Evolutionary conservation across 441 rosid species (phyloP).

Genomic region (Populus hybrid): DNA sequence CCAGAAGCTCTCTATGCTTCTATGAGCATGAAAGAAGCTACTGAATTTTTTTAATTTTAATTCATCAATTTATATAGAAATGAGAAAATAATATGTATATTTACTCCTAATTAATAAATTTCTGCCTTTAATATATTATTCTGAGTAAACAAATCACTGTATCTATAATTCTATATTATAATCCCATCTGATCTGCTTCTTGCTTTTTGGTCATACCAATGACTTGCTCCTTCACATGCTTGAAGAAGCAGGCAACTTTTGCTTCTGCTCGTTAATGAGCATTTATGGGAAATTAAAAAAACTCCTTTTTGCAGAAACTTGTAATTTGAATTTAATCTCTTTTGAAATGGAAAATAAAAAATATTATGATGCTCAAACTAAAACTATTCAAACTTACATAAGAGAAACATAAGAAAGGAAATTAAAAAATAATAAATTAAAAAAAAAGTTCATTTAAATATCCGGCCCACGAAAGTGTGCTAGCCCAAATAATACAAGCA

Average conservation of each 20-base stretch:
- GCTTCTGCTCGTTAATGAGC: neutral
- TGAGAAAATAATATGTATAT: neutral
- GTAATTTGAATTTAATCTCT: too few species aligned
- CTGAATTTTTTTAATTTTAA: neutral
- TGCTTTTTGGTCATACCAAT: neutral
- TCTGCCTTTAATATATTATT: neutral
- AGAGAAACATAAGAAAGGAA: too few species aligned
- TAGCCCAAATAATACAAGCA: neutral
- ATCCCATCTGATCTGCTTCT: neutral
- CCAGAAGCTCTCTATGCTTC: conserved; percentile 49
- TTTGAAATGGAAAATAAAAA: too few species aligned
- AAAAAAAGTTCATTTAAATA: neutral
- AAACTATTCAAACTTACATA: too few species aligned
- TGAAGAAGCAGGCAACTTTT: neutral
- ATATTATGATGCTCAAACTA: too few species aligned
- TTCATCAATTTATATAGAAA: neutral
- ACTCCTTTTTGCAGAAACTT: too few species aligned
- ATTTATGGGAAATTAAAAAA: too few species aligned
- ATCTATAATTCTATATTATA: too few species aligned
- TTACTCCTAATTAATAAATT: neutral
- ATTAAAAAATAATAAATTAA: too few species aligned
- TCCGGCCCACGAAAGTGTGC: neutral
- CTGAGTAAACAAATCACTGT: too few species aligned
- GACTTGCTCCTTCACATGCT: neutral
- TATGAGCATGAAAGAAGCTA: conserved; percentile 30